Conservation (phyloP, 352 stramenopile species). For the Plasmopara viticola region DNA sequence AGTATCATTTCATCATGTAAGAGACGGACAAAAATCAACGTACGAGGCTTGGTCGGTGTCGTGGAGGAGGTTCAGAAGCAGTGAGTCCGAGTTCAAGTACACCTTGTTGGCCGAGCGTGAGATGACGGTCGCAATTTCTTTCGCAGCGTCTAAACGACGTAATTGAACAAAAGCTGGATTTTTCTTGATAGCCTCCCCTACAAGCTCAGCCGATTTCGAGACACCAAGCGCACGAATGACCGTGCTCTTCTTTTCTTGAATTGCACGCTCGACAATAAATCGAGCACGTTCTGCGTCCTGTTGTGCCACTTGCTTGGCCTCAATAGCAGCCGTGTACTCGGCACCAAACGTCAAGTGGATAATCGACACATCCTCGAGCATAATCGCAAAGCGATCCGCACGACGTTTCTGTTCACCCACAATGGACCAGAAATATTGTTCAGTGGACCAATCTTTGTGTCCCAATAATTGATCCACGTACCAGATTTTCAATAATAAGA, state of each 20-base stretch:
- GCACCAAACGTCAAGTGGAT: constrained; percentile 98
- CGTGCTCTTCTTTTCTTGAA: constrained; percentile 99
- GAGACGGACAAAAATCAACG: constrained; percentile 9
- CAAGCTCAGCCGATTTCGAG: constrained; percentile 96
- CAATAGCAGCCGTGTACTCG: constrained; percentile 98
- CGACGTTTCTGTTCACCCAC: constrained; percentile 55
- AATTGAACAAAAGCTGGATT: constrained; percentile 99
- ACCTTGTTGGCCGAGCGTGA: constrained; percentile 94
- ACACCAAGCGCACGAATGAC: constrained; percentile 97
- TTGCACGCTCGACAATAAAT: constrained; percentile 97
- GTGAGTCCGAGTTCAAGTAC: constrained; percentile 96
- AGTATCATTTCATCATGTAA: neutral
- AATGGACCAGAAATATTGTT: constrained; percentile 1
- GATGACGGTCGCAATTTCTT: constrained; percentile 97
- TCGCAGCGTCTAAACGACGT: constrained; percentile 96
- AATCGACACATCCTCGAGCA: constrained; percentile 98
- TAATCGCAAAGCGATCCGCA: constrained; percentile 89
- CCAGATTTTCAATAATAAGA: constrained; percentile 92
- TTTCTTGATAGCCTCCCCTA: constrained; percentile 98
- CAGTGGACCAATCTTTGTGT: neutral
- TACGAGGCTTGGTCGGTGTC: constrained; percentile 49
- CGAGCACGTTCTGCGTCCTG: constrained; percentile 98
- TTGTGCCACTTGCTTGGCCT: constrained; percentile 99
- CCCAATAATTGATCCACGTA: constrained; percentile 26
- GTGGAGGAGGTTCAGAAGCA: constrained; percentile 95